Conservation (phyloP, 129 eudicot genomes). For the Pseudognaphalium luteoalbum region DNA sequence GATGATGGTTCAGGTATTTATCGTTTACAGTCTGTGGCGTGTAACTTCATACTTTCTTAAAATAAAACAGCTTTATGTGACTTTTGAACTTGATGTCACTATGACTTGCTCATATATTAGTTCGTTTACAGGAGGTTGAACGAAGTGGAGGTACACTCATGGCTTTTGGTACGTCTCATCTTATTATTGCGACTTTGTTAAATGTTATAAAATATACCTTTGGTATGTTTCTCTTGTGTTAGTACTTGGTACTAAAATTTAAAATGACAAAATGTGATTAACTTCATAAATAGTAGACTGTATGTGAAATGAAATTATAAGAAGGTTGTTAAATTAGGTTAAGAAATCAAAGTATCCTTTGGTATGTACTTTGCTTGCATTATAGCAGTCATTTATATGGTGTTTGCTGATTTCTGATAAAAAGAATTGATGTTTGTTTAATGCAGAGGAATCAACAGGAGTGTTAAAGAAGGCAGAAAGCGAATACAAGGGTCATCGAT, state of each 20-base stretch:
- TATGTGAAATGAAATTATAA: neutral
- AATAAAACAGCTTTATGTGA: neutral
- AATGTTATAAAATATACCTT: too few relatives aligned
- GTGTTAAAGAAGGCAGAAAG: slow-evolving; percentile 78
- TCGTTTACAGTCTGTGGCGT: neutral
- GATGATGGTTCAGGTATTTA: slow-evolving; percentile 82
- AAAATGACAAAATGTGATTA: too few relatives aligned
- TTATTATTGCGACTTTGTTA: neutral
- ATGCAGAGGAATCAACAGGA: slow-evolving; percentile 91
- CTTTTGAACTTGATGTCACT: neutral
- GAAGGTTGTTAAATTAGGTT: neutral
- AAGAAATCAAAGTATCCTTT: neutral
- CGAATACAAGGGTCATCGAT: slow-evolving; percentile 89
- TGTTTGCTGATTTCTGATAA: neutral
- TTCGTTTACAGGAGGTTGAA: slow-evolving; percentile 78
- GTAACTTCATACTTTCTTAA: neutral
- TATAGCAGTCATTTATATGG: neutral
- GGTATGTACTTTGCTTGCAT: slow-evolving; percentile 4
- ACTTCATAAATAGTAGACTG: neutral
- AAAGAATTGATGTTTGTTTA: neutral
- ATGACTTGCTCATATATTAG: slow-evolving; percentile 5
- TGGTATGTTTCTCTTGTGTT: neutral
- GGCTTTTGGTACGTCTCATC: slow-evolving; percentile 62
- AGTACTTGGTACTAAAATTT: neutral
- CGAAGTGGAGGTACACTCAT: slow-evolving; percentile 75